These are phyloP conservation scores for Petunia secreta DNA, from an alignment of 257 asterid species.

Conservation along the genomic window DNA sequence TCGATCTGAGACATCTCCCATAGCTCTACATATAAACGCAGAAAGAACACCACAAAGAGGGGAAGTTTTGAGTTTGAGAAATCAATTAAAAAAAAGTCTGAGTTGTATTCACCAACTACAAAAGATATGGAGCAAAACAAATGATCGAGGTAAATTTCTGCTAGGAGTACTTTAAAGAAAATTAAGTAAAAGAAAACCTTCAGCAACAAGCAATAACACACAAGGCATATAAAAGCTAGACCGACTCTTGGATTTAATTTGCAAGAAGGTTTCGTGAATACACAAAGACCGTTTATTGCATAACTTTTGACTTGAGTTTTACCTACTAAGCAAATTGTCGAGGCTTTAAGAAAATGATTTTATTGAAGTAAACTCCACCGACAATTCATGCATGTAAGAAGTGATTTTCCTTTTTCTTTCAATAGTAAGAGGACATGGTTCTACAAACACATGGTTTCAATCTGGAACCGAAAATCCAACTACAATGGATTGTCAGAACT, in stretches of 20 bases:
- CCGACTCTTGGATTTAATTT: not conserved
- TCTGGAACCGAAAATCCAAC: not conserved
- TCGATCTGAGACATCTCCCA: slow-evolving; percentile 96
- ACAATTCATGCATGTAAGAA: not conserved
- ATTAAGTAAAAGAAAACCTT: not conserved
- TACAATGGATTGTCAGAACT: not conserved
- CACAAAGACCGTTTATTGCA: not conserved
- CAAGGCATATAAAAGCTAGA: not conserved
- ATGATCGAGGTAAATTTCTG: not conserved
- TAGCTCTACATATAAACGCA: slow-evolving; percentile 54
- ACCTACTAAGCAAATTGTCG: not conserved
- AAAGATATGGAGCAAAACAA: slow-evolving; percentile 3
- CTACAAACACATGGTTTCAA: slow-evolving; percentile 16
- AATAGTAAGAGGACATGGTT: slow-evolving; percentile 2
- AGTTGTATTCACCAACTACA: not conserved
- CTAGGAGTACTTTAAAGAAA: not conserved
- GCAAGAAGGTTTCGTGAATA: slow-evolving; percentile 10
- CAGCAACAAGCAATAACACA: slow-evolving; percentile 10
- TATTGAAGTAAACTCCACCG: slow-evolving; percentile 14
- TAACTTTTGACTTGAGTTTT: not conserved
- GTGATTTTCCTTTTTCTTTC: slow-evolving; percentile 8
- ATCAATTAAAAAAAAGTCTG: not conserved
- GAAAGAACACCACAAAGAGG: slow-evolving; percentile 18
- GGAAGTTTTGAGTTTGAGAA: slow-evolving; percentile 1
- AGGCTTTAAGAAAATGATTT: not conserved